A percentile compares a stretch with the other conserved stretches of the same genome.
Evolutionary conservation across 2,329 filamentous ascomycete genomes (phyloP).

Genomic region (Hawksworthiomyces lignivorus): DNA sequence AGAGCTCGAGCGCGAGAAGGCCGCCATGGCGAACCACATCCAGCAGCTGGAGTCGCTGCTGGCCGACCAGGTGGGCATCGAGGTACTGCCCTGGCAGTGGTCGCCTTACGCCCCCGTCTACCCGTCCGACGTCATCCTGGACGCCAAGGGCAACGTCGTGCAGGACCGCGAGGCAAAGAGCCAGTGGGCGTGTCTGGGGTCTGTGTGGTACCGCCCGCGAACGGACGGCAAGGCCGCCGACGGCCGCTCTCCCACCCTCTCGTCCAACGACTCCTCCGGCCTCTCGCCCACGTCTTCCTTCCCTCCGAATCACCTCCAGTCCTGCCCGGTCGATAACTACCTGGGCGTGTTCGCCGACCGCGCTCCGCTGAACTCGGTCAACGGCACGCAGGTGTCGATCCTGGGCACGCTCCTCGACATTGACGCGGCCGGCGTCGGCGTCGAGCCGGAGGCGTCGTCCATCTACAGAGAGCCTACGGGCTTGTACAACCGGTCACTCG

Average conservation of each 20-base stretch:
- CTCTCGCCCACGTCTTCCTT: conserved; percentile 20
- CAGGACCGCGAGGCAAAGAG: background rate
- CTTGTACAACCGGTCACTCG: conserved; percentile 64
- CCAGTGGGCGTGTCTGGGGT: conserved; percentile 28
- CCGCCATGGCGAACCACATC: conserved; percentile 58
- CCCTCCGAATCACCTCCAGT: conserved; percentile 27
- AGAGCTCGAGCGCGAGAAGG: conserved; percentile 64
- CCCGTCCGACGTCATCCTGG: conserved; percentile 20
- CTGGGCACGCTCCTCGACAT: conserved; percentile 76
- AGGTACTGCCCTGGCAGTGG: conserved; percentile 46
- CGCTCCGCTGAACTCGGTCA: conserved; percentile 62
- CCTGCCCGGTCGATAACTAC: conserved; percentile 52
- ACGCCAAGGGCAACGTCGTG: conserved; percentile 19
- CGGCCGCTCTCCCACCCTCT: background rate
- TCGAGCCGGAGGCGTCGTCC: conserved; percentile 7
- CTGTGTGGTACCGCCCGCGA: conserved; percentile 23
- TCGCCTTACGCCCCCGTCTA: conserved; percentile 23
- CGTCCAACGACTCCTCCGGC: conserved; percentile 3
- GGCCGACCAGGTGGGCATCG: conserved; percentile 46
- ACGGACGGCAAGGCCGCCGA: background rate
- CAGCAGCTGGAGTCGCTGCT: conserved; percentile 61
- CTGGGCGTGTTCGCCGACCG: conserved; percentile 58
- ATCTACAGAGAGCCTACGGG: conserved; percentile 22
- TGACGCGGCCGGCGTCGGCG: conserved; percentile 44
- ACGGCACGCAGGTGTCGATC: conserved; percentile 68